phyloP scores from a whole-genome alignment of 2,329 filamentous ascomycete species.

The Fusarium nygamai region DNA sequence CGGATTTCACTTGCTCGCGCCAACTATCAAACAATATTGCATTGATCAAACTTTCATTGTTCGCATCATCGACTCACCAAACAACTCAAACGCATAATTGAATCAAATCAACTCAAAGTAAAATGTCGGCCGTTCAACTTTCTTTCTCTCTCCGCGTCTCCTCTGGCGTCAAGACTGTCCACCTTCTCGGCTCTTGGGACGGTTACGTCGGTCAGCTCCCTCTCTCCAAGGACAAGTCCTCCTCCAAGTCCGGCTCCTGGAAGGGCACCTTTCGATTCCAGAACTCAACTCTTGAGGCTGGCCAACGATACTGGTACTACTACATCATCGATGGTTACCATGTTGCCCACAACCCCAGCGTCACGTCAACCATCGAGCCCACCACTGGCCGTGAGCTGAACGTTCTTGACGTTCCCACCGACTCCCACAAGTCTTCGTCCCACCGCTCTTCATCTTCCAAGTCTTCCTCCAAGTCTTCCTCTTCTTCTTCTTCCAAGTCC shows the following conservation, averaged over 20 bases:
- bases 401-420: conserved; percentile 87
- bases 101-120: conserved; percentile 62
- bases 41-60: conserved; percentile 14
- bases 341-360: conserved; percentile 93
- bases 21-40: conserved; percentile 46
- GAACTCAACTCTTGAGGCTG: conserved; percentile 83
- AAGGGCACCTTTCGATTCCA: conserved; percentile 97
- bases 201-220: conserved; percentile 95
- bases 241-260: conserved; percentile 90
- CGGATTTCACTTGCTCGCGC: conserved; percentile 67
- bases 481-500: conserved; percentile 50
- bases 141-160: conserved; percentile 97
- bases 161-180: conserved; percentile 95
- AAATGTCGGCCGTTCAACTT: conserved; percentile 91
- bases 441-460: conserved; percentile 54
- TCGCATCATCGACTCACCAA: conserved; percentile 46
- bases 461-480: conserved; percentile 50
- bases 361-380: conserved; percentile 89
- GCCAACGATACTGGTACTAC: conserved; percentile 99
- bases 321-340: conserved; percentile 99
- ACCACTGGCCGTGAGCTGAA: conserved; percentile 97
- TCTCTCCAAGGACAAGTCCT: conserved; percentile 85
- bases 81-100: conserved; percentile 37
- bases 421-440: conserved; percentile 54
- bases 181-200: conserved; percentile 98